A percentile compares a stretch with the other conserved stretches of the same genome.
These are phyloP conservation scores for Starmerella geochares DNA, from an alignment of 805 yeast genomes.

Conservation along the genomic window DNA sequence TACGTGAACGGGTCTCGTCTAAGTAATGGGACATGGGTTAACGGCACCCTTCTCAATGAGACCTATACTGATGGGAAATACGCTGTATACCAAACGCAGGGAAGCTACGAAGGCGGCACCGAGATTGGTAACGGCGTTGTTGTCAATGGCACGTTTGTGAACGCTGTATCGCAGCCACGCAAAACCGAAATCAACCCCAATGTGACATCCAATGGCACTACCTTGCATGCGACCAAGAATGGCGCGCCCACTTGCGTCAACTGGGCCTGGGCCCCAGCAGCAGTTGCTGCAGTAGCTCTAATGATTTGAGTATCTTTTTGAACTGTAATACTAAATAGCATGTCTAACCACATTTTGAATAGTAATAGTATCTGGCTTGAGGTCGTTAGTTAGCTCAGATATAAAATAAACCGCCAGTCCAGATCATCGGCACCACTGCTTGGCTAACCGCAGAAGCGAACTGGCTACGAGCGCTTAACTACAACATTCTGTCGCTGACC, in stretches of 20 bases:
- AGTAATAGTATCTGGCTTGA: too few relatives aligned
- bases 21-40: slow-evolving; percentile 2
- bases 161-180: background rate
- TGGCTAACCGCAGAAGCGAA: too few relatives aligned
- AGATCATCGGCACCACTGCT: too few relatives aligned
- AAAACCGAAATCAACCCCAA: slow-evolving; percentile 9
- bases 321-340: too few relatives aligned
- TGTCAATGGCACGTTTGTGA: slow-evolving; percentile 14
- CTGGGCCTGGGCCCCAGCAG: background rate
- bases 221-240: slow-evolving; percentile 1
- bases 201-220: slow-evolving; percentile 13
- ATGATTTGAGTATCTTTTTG: background rate
- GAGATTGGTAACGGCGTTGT: background rate
- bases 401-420: too few relatives aligned
- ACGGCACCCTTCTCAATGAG: slow-evolving; percentile 10
- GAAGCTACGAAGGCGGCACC: slow-evolving; percentile 9
- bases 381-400: too few relatives aligned
- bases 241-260: background rate
- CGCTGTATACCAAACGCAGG: background rate
- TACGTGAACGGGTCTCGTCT: slow-evolving; percentile 13
- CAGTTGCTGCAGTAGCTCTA: background rate
- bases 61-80: background rate
- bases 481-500: too few relatives aligned
- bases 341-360: too few relatives aligned
- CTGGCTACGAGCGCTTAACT: too few relatives aligned